These are phyloP conservation scores for Allium fistulosum DNA, from an alignment of 106 monocot species.

Conservation along the genomic window DNA sequence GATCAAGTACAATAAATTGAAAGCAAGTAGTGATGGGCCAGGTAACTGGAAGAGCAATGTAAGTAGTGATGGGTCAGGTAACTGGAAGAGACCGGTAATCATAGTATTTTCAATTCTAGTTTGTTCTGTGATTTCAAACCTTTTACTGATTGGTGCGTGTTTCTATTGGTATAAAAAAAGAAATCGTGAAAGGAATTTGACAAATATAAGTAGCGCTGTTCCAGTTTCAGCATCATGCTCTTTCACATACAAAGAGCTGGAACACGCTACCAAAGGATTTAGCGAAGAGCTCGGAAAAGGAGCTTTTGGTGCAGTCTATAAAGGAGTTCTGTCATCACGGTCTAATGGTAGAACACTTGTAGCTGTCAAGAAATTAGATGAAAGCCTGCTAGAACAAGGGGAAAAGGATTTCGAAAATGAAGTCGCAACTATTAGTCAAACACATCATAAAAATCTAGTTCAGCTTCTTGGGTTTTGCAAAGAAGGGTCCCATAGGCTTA, in stretches of 20 bases:
- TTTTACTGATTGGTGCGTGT: not conserved
- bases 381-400: not conserved
- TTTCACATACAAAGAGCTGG: constrained; percentile 21
- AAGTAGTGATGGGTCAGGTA: too few relatives aligned
- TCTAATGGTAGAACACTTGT: not conserved
- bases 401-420: constrained; percentile 26
- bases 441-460: constrained; percentile 36
- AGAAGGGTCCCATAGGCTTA: constrained; percentile 16
- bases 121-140: not conserved
- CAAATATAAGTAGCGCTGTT: too few relatives aligned
- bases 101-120: not conserved
- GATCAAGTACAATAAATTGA: not conserved
- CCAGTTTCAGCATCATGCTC: not conserved
- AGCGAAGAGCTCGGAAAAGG: constrained; percentile 27
- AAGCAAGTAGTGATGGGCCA: not conserved
- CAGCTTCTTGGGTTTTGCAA: constrained; percentile 27
- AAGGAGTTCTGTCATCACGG: constrained; percentile 7
- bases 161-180: not conserved
- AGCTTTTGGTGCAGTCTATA: constrained; percentile 25
- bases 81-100: not conserved
- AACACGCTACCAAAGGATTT: constrained; percentile 17
- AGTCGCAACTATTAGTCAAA: constrained; percentile 18
- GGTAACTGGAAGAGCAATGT: too few relatives aligned
- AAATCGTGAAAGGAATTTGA: not conserved
- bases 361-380: constrained; percentile 29